A percentile compares a stretch with the other conserved stretches of the same genome.
Conservation (phyloP, 2,329 filamentous ascomycete species). For the Knufia fluminis region DNA sequence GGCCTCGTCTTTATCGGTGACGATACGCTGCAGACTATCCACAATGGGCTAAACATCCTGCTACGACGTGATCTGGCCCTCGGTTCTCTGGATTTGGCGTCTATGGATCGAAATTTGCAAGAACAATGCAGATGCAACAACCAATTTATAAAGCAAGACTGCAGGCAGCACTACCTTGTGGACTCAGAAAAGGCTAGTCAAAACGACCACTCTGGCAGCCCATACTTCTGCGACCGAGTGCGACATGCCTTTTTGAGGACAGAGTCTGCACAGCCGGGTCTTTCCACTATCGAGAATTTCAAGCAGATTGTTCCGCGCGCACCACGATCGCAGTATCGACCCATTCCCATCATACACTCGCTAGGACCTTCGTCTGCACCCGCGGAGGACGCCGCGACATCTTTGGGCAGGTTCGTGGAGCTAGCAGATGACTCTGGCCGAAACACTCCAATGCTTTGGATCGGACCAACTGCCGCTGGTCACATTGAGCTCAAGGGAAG, state of each 20-base stretch:
- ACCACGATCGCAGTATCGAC: slow-evolving; percentile 28
- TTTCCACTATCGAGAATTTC: slow-evolving; percentile 25
- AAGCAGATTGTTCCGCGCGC: slow-evolving; percentile 24
- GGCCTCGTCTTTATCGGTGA: slow-evolving; percentile 36
- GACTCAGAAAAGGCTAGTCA: slow-evolving; percentile 7
- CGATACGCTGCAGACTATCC: slow-evolving; percentile 31
- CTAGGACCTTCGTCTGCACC: slow-evolving; percentile 28
- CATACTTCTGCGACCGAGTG: slow-evolving; percentile 24
- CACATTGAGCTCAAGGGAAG: slow-evolving; percentile 28
- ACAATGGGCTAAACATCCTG: slow-evolving; percentile 38
- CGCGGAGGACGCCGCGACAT: slow-evolving; percentile 25
- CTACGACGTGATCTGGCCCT: slow-evolving; percentile 33
- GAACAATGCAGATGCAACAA: slow-evolving; percentile 32
- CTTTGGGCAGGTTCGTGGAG: slow-evolving; percentile 34
- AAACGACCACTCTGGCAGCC: slow-evolving; percentile 7
- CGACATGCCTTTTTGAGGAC: slow-evolving; percentile 32
- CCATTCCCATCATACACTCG: slow-evolving; percentile 34
- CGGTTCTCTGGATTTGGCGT: slow-evolving; percentile 33
- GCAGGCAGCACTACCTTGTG: slow-evolving; percentile 21
- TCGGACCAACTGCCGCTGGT: slow-evolving; percentile 33
- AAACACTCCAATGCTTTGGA: slow-evolving; percentile 35
- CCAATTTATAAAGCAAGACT: slow-evolving; percentile 31
- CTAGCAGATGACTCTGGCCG: slow-evolving; percentile 29
- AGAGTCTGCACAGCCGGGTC: slow-evolving; percentile 26
- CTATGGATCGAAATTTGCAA: slow-evolving; percentile 28